These are phyloP conservation scores for Bipolaris zeicola DNA, from an alignment of 2,329 filamentous ascomycete species.

Conservation along the genomic window DNA sequence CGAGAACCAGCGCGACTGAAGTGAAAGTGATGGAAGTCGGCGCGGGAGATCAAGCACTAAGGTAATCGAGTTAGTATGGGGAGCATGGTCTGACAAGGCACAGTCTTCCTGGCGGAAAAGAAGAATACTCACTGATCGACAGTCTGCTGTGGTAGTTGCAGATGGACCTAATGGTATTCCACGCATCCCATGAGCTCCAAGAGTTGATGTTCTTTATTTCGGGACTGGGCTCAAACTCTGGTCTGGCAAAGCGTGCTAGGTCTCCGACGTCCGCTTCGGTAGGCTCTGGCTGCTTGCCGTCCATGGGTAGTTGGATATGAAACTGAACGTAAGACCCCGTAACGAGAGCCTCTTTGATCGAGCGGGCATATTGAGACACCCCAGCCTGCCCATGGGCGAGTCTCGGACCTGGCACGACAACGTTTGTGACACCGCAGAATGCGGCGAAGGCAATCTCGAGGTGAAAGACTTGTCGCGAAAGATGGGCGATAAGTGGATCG, in stretches of 20 bases:
- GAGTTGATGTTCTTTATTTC: slow-evolving; percentile 61
- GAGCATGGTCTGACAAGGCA: neutral
- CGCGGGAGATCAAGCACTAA: slow-evolving; percentile 62
- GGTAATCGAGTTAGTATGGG: neutral
- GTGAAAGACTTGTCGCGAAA: slow-evolving; percentile 88
- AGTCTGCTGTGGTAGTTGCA: slow-evolving; percentile 85
- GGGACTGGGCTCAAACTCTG: slow-evolving; percentile 45
- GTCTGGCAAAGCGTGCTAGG: slow-evolving; percentile 56
- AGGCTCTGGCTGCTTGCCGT: slow-evolving; percentile 69
- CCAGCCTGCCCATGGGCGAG: slow-evolving; percentile 63
- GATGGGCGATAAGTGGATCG: slow-evolving; percentile 80
- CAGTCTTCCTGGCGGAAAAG: neutral
- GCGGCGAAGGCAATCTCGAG: slow-evolving; percentile 93
- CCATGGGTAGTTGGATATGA: slow-evolving; percentile 82
- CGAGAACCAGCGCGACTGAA: slow-evolving; percentile 67
- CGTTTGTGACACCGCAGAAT: slow-evolving; percentile 86
- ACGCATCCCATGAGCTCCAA: slow-evolving; percentile 88
- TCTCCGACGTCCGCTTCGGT: slow-evolving; percentile 59
- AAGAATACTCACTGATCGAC: slow-evolving; percentile 73
- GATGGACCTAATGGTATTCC: slow-evolving; percentile 83
- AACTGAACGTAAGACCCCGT: slow-evolving; percentile 79
- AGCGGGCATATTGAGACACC: slow-evolving; percentile 78
- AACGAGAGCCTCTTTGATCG: slow-evolving; percentile 77
- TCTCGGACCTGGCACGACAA: slow-evolving; percentile 80
- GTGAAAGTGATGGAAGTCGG: slow-evolving; percentile 60